Evolutionary conservation across 495 filamentous ascomycete species (phyloP), one percentile per base, ranked within the genome.

Genomic region (Annulohypoxylon moriforme): DNA sequence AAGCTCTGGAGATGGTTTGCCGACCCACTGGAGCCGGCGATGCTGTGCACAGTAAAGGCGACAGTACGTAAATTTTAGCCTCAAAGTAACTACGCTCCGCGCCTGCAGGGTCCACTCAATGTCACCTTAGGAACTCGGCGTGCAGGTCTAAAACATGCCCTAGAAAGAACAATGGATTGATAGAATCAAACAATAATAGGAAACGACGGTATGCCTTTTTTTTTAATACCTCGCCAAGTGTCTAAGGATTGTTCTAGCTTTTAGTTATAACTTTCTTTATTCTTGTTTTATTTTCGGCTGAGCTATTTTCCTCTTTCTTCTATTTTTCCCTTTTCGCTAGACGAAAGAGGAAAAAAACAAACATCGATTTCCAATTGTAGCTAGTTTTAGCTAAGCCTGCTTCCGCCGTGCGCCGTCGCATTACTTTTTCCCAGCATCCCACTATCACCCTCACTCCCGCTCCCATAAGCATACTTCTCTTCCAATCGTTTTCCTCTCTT

Each of bases 71-170:
- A 20, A 22, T 56, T 31, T 66, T 71, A 71, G 56, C 62, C 68
- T 60, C 68, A 70, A 59, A 57, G 40, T 13, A 25, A 64, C 53
- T 42, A 52, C 53, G 31, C 22, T 14, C n/a, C 13, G 40, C 9
- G 34, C 55, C 11, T 65, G 53, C 62, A 71, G 61, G 68, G 68
- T 65, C 56, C 64, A 20, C 40, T 5, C 55, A 50, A 62, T 68
- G 49, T 50, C 49, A 68, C 52, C 52, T 34, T 18, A 13, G 29
- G 27, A 27, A 55, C 60, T 50, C 52, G 44, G 52, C 67, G 27
- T 64, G 67, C 67, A 69, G 29, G 53, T 64, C 18, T 69, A 52
- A 69, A 69, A 69, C 67, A 69, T 8, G 50, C 67, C 67, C 67
- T 49, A 69, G 60, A 69, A 53, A 14, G 31, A 40, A n/a, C 36